Evolutionary conservation across 129 eudicot species (phyloP).

Genomic region (Flaveria robusta): DNA sequence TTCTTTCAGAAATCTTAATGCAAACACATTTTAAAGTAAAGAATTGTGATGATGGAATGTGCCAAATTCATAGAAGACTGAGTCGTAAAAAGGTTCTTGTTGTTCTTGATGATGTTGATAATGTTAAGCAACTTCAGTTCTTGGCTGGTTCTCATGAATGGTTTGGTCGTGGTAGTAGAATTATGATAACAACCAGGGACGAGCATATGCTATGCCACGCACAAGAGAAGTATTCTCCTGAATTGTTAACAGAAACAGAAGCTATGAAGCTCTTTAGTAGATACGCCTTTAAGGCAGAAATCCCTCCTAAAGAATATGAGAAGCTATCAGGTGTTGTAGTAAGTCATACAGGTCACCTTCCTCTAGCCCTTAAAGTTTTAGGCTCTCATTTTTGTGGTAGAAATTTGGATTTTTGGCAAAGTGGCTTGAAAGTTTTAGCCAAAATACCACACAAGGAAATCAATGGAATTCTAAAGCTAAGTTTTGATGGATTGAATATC

Average conservation of each 20-base stretch:
- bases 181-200: constrained; percentile 9
- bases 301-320: constrained; percentile 5
- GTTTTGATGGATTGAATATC: constrained; percentile 3
- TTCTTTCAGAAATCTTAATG: constrained; percentile 1
- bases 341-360: constrained; percentile 6
- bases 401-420: constrained; percentile 1
- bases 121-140: not conserved
- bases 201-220: not conserved
- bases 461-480: not conserved
- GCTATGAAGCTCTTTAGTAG: constrained; percentile 17
- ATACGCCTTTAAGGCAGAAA: not conserved
- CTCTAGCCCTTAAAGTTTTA: constrained; percentile 5
- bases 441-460: constrained; percentile 1
- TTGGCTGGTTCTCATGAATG: not conserved
- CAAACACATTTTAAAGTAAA: not conserved
- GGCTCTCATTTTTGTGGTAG: constrained; percentile 17
- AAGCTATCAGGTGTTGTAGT: not conserved
- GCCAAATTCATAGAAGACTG: not conserved
- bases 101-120: constrained; percentile 3
- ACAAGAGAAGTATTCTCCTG: constrained; percentile 8
- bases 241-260: not conserved
- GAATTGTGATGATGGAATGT: not conserved
- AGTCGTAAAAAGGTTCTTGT: not conserved
- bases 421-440: not conserved
- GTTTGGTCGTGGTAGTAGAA: constrained; percentile 8